These are phyloP conservation scores for Pseudomicrostroma phylloplanum DNA, from an alignment of 1,284 basidiomycete species.

Conservation along the genomic window DNA sequence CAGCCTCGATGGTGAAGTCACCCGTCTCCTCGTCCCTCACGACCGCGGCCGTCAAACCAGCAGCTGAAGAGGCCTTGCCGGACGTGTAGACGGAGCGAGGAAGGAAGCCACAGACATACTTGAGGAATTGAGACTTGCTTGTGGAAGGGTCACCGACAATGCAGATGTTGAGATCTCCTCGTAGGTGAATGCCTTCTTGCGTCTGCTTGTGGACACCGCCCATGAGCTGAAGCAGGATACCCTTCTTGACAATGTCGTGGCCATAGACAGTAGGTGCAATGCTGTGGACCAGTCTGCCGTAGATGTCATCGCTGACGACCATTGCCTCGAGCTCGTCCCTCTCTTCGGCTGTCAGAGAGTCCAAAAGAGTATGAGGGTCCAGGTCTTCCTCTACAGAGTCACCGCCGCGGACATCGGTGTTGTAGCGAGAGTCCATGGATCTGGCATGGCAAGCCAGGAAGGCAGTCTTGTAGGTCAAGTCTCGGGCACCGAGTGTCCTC, in stretches of 20 bases:
- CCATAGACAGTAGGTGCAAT: conserved; percentile 97
- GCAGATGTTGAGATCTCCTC: conserved; percentile 97
- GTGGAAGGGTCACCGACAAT: conserved; percentile 96
- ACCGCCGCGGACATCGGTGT: conserved; percentile 57
- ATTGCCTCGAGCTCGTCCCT: conserved; percentile 88
- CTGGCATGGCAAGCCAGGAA: conserved; percentile 98
- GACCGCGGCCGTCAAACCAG: conserved; percentile 95
- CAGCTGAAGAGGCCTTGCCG: conserved; percentile 95
- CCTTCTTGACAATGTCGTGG: conserved; percentile 53
- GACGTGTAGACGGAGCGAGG: conserved; percentile 98
- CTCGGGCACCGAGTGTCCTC: conserved; percentile 87
- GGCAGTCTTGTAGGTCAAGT: conserved; percentile 96
- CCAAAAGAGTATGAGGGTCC: conserved; percentile 72
- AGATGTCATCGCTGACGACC: conserved; percentile 90
- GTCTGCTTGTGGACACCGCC: conserved; percentile 99
- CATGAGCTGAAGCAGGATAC: conserved; percentile 93
- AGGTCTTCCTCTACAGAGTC: conserved; percentile 76
- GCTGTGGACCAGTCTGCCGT: conserved; percentile 82
- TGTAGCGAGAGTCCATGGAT: conserved; percentile 65
- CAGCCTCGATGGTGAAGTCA: conserved; percentile 96
- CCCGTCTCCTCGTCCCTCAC: conserved; percentile 98
- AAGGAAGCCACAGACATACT: conserved; percentile 98
- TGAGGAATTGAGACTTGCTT: conserved; percentile 95
- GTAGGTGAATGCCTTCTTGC: conserved; percentile 86
- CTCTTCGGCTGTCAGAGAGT: conserved; percentile 84